These are phyloP conservation scores for Wallacemonas rigidus DNA, from an alignment of 208 protist species.

Conservation along the genomic window DNA sequence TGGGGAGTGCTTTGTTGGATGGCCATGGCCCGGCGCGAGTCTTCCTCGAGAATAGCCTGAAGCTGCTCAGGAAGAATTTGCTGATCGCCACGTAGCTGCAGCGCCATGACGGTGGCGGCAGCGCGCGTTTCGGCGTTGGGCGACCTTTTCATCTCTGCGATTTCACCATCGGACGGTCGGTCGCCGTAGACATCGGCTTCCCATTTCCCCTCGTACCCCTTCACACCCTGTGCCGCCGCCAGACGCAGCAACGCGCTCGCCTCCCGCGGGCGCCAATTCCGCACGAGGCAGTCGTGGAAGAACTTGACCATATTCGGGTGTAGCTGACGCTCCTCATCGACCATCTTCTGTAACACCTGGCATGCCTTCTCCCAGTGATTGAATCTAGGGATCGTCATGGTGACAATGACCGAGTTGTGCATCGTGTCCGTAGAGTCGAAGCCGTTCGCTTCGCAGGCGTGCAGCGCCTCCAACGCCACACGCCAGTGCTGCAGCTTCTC, in stretches of 20 bases:
- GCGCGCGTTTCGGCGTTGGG: constrained; percentile 26
- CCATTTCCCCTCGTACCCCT: constrained; percentile 83
- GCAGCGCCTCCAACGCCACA: constrained; percentile 82
- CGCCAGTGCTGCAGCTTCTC: constrained; percentile 92
- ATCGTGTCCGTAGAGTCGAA: constrained; percentile 92
- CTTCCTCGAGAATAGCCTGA: constrained; percentile 52
- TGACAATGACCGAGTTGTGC: constrained; percentile 91
- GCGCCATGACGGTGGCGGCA: constrained; percentile 45
- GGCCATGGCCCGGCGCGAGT: constrained; percentile 49
- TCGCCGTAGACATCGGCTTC: constrained; percentile 81
- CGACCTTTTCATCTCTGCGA: constrained; percentile 29
- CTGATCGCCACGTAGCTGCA: constrained; percentile 82
- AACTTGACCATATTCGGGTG: constrained; percentile 87
- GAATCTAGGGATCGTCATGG: constrained; percentile 85
- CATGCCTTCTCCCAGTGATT: constrained; percentile 84
- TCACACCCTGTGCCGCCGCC: constrained; percentile 70
- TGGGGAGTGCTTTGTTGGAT: constrained; percentile 42
- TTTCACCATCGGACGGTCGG: constrained; percentile 45
- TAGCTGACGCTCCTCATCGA: constrained; percentile 78
- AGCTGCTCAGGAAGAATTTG: constrained; percentile 41
- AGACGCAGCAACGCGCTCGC: constrained; percentile 76
- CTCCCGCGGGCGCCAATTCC: constrained; percentile 80
- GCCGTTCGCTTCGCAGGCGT: constrained; percentile 86
- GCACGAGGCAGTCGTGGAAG: constrained; percentile 87
- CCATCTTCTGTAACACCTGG: constrained; percentile 69